These are phyloP conservation scores for Skeletonema costatum DNA, from an alignment of 108 stramenopile species.

Conservation along the genomic window DNA sequence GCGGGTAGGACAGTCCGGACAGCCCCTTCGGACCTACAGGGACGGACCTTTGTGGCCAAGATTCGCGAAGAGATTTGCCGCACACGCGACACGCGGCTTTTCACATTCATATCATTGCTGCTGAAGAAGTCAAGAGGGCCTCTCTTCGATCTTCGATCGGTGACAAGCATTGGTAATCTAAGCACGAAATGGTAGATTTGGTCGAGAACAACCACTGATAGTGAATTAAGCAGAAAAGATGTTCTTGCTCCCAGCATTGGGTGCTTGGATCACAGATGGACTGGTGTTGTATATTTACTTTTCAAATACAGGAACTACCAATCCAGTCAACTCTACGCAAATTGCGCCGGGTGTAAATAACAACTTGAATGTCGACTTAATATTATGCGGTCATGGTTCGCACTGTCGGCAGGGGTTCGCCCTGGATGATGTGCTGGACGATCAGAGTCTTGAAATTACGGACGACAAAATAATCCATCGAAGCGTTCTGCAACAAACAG, in stretches of 20 bases:
- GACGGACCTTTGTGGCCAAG: too few relatives aligned
- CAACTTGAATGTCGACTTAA: neutral
- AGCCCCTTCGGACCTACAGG: neutral
- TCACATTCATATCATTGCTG: too few relatives aligned
- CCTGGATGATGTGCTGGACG: conserved; percentile 3
- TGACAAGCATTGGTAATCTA: neutral
- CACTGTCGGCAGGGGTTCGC: conserved; percentile 5
- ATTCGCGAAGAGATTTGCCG: too few relatives aligned
- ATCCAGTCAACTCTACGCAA: neutral
- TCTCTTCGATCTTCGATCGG: neutral
- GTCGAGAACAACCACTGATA: neutral
- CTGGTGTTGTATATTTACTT: conserved; percentile 55
- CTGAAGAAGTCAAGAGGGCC: neutral
- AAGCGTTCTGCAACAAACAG: neutral
- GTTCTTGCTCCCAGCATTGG: conserved; percentile 69
- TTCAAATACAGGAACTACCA: conserved; percentile 1
- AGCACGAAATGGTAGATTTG: neutral
- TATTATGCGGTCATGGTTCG: neutral
- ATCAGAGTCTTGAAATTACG: neutral
- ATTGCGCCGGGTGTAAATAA: neutral
- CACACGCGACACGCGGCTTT: too few relatives aligned
- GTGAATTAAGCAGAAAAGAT: neutral
- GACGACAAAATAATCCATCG: neutral
- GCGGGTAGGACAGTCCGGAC: neutral
- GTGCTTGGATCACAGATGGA: conserved; percentile 59